Base-by-base conservation (phyloP, 805 yeast species). In the Hanseniaspora valbyensis region DNA sequence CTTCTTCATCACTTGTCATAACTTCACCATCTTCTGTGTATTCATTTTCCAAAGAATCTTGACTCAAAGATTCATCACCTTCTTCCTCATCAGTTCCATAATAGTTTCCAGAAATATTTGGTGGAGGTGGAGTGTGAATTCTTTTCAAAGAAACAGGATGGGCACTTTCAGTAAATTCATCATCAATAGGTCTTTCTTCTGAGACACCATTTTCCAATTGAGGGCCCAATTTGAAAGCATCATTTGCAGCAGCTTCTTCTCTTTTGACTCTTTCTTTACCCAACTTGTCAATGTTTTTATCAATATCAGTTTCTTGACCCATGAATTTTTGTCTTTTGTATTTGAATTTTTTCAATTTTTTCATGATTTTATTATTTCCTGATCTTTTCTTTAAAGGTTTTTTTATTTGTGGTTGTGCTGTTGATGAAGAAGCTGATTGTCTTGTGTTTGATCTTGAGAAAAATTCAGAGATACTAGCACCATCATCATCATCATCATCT, bases 361-460 rank as follows among this genome's bases (percentile, higher is more conserved):
- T 64, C 54, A 59, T 60, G 50, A 56, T 8, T 41, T 41, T 51
- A 28, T 19, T 24, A 34, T 45, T 41, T 26, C 16, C 24, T 57
- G 66, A 72, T 56, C 76, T 73, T 59, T 81, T 70, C 54, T 69
- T 75, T 61, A 83, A 81, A 50, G 75, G 53, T 30, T 53, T 53
- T 9, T 26, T 40, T 25, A 21, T 39, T 26, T 39, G 42, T 18
- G 24, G 42, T 25, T 39, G 38, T 14, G 21, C 33, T 19, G 19
- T 22, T 3, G 25, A 9, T 13, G 45, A 42, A 21, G 29, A 22
- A 4, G 38, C 28, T 10, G 45, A 42, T 16, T 42, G 45, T 18
- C 26, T 46, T 9, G 50, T 29, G 28, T 46, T 46, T 10, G 51
- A 26, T 40, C 44, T 40, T 19, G 42, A 28, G 16, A 48, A 48